phyloP scores from a whole-genome alignment of 106 monocot genomes.

The Platanthera guangdongensis region DNA sequence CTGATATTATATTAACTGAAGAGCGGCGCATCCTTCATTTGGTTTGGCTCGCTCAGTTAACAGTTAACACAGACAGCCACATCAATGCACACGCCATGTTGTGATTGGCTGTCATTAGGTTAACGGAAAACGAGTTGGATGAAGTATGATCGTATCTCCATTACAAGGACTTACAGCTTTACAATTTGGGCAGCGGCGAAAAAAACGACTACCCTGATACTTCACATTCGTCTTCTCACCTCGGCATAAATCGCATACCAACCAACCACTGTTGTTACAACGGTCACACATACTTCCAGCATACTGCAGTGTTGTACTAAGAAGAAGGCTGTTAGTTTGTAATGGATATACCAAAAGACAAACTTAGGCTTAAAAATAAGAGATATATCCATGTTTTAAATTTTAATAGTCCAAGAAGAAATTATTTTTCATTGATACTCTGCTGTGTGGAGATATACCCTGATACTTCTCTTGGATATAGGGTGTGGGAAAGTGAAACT shows the following conservation, averaged over 20 bases:
- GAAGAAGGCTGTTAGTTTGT: too few relatives aligned
- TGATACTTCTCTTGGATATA: too few relatives aligned
- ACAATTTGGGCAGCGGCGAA: conserved; percentile 86
- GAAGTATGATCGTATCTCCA: background rate
- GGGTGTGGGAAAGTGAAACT: too few relatives aligned
- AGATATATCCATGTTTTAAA: too few relatives aligned
- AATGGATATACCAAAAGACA: too few relatives aligned
- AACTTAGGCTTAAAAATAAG: too few relatives aligned
- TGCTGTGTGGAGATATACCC: too few relatives aligned
- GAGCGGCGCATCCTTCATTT: background rate
- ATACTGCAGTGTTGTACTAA: conserved; percentile 16
- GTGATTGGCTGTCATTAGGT: background rate
- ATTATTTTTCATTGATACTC: too few relatives aligned
- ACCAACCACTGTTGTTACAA: conserved; percentile 70
- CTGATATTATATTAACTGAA: background rate
- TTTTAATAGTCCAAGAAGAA: too few relatives aligned
- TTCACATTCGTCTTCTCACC: conserved; percentile 82
- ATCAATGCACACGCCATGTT: background rate
- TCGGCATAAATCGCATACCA: conserved; percentile 78
- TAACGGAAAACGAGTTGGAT: background rate
- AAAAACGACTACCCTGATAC: conserved; percentile 53
- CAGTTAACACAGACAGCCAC: background rate
- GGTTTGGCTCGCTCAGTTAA: background rate
- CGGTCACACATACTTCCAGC: conserved; percentile 52
- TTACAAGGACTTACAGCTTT: conserved; percentile 49